phyloP scores from a whole-genome alignment of 257 asterid genomes.

The Solanum clarkiae region DNA sequence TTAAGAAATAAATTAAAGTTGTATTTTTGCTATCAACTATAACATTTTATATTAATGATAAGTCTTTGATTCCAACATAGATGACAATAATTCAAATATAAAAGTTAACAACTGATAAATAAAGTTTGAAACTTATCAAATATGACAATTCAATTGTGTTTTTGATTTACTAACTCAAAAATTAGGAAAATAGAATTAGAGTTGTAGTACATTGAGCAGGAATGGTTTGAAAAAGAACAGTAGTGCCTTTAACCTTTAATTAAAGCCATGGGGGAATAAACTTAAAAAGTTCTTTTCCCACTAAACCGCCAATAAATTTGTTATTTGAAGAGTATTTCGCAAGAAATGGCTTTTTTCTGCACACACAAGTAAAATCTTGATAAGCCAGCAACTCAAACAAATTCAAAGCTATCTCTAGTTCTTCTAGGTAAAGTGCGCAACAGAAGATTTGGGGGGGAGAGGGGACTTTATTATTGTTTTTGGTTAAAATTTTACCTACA shows the following conservation, averaged over 20 bases:
- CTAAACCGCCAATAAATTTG: not conserved
- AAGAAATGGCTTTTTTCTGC: not conserved
- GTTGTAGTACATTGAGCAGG: not conserved
- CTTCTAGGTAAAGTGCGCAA: not conserved
- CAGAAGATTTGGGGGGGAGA: not conserved
- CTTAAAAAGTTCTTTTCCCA: not conserved
- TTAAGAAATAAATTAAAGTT: too few species aligned
- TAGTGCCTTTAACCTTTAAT: not conserved
- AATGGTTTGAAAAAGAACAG: not conserved
- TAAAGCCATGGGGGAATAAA: not conserved
- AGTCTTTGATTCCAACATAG: not conserved
- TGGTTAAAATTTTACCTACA: not conserved
- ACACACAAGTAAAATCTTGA: not conserved
- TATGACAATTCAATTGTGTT: not conserved
- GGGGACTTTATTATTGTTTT: not conserved
- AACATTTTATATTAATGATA: too few species aligned
- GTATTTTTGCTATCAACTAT: too few species aligned
- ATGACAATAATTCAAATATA: not conserved
- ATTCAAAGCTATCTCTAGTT: not conserved
- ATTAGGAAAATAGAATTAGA: not conserved
- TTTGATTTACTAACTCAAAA: not conserved
- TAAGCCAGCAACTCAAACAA: not conserved
- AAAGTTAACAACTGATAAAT: not conserved
- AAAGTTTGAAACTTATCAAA: not conserved
- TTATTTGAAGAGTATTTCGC: not conserved